phyloP scores from a whole-genome alignment of 495 filamentous ascomycete species.

The Jackrogersella multiformis region DNA sequence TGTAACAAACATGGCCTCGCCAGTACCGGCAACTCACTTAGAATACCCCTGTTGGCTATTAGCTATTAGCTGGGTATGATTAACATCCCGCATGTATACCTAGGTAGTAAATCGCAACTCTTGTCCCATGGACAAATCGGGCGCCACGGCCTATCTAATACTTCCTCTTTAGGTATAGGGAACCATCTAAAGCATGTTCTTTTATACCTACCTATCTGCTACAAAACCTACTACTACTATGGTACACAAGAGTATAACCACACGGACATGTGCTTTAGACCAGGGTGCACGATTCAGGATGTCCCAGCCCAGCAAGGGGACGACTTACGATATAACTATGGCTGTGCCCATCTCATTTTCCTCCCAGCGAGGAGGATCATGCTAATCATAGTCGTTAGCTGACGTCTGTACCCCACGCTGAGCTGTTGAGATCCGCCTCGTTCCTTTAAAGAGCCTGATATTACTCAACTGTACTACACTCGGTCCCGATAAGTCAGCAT shows the following conservation, averaged over 20 bases:
- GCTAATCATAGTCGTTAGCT: constrained; percentile 19
- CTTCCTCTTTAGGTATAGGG: constrained; percentile 35
- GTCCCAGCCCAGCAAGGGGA: not conserved
- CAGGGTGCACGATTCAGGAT: constrained; percentile 19
- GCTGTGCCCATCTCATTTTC: constrained; percentile 10
- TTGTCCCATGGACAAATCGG: constrained; percentile 16
- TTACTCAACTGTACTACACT: constrained; percentile 14
- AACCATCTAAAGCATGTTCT: constrained; percentile 12
- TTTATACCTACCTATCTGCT: not conserved
- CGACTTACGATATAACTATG: constrained; percentile 26
- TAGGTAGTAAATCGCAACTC: constrained; percentile 16
- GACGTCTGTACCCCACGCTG: constrained; percentile 28
- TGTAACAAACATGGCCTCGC: constrained; percentile 6
- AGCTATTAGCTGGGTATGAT: not conserved
- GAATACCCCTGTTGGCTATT: not conserved
- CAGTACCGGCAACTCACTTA: constrained; percentile 4
- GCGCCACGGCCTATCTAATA: constrained; percentile 18
- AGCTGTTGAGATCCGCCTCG: constrained; percentile 26
- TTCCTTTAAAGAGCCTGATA: constrained; percentile 24
- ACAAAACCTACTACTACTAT: not conserved
- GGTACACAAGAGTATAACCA: not conserved
- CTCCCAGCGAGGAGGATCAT: constrained; percentile 15
- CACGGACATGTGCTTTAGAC: constrained; percentile 28
- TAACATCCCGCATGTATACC: constrained; percentile 14
- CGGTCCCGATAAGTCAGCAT: constrained; percentile 33